Conservation (phyloP, 805 yeast genomes). For the Nakazawaea wickerhamii region DNA sequence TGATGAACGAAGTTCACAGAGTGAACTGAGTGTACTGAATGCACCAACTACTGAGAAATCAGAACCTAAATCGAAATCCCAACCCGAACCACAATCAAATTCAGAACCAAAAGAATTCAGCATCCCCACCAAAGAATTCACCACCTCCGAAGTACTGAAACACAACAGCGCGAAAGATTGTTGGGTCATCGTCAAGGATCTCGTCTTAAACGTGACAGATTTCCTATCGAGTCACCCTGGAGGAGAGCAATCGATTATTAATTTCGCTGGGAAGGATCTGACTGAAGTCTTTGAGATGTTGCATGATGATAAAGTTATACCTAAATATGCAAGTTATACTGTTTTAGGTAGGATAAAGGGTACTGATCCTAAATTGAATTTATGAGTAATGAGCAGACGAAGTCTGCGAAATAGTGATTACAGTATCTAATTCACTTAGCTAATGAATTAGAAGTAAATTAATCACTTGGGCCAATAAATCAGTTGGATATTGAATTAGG, state of each 20-base stretch:
- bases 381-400: no score
- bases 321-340: conserved; percentile 40
- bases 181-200: conserved; percentile 50
- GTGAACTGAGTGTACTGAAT: conserved; percentile 1
- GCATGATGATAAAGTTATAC: conserved; percentile 51
- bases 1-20: conserved; percentile 10
- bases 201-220: conserved; percentile 41
- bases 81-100: neutral
- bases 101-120: conserved; percentile 20
- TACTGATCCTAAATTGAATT: conserved; percentile 25
- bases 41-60: conserved; percentile 3
- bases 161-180: conserved; percentile 43
- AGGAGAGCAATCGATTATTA: conserved; percentile 68
- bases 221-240: conserved; percentile 57
- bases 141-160: conserved; percentile 39
- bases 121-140: conserved; percentile 44
- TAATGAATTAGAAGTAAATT: no score
- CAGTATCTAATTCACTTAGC: no score
- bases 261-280: conserved; percentile 69
- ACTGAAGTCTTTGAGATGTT: conserved; percentile 52
- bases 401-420: no score
- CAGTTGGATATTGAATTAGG: no score
- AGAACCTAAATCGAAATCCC: conserved; percentile 1
- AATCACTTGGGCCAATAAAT: no score
- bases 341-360: conserved; percentile 52